phyloP scores from a whole-genome alignment of 805 yeast species.

The Yarrowia sp. region DNA sequence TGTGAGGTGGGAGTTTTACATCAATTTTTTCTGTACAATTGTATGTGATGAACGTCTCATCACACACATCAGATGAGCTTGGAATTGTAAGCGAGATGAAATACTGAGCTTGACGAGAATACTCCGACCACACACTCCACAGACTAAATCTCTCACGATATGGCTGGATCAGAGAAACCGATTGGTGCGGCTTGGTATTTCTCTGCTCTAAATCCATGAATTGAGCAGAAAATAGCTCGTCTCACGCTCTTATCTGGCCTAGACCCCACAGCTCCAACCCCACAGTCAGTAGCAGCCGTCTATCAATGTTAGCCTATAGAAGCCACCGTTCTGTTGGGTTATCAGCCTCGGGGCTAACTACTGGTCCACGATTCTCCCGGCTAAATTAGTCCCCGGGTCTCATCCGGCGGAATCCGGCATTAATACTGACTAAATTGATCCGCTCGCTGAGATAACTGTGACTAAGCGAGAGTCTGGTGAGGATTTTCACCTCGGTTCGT shows the following conservation, averaged over 20 bases:
- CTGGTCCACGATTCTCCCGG: not conserved
- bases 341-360: not conserved
- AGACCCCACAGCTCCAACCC: constrained; percentile 7
- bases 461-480: too few relatives aligned
- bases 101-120: too few relatives aligned
- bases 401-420: not conserved
- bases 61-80: constrained; percentile 6
- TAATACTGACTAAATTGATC: not conserved
- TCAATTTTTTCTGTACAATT: too few relatives aligned
- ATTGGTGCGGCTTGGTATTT: constrained; percentile 8
- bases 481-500: too few relatives aligned
- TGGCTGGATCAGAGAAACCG: constrained; percentile 10
- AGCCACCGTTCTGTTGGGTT: constrained; percentile 11
- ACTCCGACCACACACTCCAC: too few relatives aligned
- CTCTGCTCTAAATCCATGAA: not conserved
- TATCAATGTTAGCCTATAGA: too few relatives aligned
- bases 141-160: too few relatives aligned
- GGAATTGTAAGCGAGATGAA: not conserved
- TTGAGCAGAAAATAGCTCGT: constrained; percentile 7
- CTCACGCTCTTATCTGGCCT: not conserved
- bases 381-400: constrained; percentile 17
- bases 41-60: too few relatives aligned
- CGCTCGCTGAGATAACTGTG: not conserved
- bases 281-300: not conserved
- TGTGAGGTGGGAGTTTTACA: too few relatives aligned